Conservation (phyloP, 2,329 filamentous ascomycete species). For the Aurifilum marmelostoma region DNA sequence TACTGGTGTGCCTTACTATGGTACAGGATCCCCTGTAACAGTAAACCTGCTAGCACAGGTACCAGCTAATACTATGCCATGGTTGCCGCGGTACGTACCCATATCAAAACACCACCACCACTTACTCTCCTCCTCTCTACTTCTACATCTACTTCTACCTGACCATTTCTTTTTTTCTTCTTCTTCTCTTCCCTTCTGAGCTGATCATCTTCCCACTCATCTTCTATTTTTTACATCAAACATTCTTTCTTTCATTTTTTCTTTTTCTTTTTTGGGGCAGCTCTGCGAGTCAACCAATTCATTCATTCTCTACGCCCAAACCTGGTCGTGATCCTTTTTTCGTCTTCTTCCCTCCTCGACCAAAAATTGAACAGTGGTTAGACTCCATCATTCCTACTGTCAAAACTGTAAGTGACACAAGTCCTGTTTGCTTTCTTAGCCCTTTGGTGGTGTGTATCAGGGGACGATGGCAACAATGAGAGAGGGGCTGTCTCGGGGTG, state of each 20-base stretch:
- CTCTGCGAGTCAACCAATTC: conserved; percentile 23
- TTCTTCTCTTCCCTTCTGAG: not conserved
- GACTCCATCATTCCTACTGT: not conserved
- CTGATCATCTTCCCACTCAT: not conserved
- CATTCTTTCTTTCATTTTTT: conserved; percentile 19
- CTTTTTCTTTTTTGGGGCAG: conserved; percentile 9
- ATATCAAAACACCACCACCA: conserved; percentile 2
- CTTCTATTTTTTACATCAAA: not conserved
- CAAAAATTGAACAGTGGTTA: not conserved
- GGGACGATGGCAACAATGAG: not conserved
- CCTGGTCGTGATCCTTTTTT: not conserved
- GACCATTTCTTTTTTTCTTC: not conserved
- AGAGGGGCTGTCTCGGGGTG: no score
- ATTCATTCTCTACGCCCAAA: conserved; percentile 8
- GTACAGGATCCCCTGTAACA: not conserved
- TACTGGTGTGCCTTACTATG: not conserved
- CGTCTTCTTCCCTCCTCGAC: not conserved
- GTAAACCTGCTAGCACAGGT: not conserved
- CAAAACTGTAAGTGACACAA: conserved; percentile 9
- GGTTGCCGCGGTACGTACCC: not conserved
- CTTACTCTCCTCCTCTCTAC: not conserved
- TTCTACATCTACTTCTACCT: conserved; percentile 3
- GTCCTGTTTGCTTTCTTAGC: not conserved
- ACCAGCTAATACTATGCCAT: not conserved
- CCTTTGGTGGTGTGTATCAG: not conserved